Evolutionary conservation across 192 early-diverging fungal genomes (phyloP).

Genomic region (Backusella sp.): DNA sequence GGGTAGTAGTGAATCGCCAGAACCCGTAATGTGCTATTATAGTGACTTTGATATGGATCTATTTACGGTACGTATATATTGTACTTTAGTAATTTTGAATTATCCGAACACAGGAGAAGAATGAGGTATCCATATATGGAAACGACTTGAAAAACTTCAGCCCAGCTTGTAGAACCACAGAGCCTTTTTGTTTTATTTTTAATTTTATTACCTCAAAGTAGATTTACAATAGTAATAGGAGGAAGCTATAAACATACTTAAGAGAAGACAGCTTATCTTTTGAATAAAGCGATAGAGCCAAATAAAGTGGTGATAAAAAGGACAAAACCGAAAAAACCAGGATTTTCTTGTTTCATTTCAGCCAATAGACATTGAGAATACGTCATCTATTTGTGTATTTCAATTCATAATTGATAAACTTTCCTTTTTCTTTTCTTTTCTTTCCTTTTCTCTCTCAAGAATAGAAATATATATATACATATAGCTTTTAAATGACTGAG

Average conservation of each 20-base stretch:
- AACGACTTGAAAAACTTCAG: neutral
- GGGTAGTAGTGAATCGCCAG: no score
- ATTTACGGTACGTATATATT: neutral
- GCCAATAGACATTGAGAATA: neutral
- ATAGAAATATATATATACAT: neutral
- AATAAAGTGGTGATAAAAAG: neutral
- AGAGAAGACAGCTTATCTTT: neutral
- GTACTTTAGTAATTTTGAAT: neutral
- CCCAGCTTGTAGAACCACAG: neutral
- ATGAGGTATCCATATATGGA: neutral
- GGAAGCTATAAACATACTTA: no score
- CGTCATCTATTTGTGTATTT: constrained; percentile 2
- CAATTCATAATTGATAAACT: neutral
- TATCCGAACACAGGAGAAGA: neutral
- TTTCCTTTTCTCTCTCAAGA: neutral
- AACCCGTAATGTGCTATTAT: no score
- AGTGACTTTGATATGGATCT: no score
- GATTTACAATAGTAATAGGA: neutral
- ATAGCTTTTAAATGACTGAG: constrained; percentile 58
- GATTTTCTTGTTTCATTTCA: neutral
- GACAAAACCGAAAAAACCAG: neutral
- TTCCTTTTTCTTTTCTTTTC: neutral
- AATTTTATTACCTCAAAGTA: neutral
- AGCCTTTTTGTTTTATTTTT: neutral
- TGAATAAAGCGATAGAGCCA: neutral